phyloP scores from a whole-genome alignment of 2,329 filamentous ascomycete species.

The Phialophora macrospora region DNA sequence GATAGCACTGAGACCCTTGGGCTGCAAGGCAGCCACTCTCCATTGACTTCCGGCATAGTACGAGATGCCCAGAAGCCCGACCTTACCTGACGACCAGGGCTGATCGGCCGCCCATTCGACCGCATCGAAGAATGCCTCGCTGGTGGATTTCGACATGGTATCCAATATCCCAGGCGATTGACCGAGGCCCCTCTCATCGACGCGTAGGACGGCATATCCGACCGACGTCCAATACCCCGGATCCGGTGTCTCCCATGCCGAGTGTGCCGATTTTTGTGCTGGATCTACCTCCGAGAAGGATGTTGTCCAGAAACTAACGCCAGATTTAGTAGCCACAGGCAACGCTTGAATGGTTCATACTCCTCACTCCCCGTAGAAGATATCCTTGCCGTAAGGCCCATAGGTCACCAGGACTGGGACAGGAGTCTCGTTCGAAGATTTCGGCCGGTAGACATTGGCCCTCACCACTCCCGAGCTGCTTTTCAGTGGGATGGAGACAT shows the following conservation, averaged over 20 bases:
- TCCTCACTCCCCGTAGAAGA: slow-evolving; percentile 56
- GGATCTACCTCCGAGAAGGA: slow-evolving; percentile 21
- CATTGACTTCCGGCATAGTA: slow-evolving; percentile 62
- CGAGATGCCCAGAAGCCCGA: slow-evolving; percentile 57
- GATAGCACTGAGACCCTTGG: slow-evolving; percentile 57
- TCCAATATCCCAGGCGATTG: slow-evolving; percentile 59
- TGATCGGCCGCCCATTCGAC: slow-evolving; percentile 60
- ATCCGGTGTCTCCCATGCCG: slow-evolving; percentile 65
- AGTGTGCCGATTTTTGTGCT: slow-evolving; percentile 59
- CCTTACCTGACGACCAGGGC: slow-evolving; percentile 57
- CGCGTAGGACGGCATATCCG: slow-evolving; percentile 65
- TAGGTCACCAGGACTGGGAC: slow-evolving; percentile 71
- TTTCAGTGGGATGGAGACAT: slow-evolving; percentile 54
- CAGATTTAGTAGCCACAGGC: background rate
- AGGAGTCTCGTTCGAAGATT: slow-evolving; percentile 47
- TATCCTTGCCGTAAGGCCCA: slow-evolving; percentile 75
- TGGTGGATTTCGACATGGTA: slow-evolving; percentile 59
- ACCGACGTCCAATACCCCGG: slow-evolving; percentile 61
- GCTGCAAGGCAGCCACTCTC: slow-evolving; percentile 59
- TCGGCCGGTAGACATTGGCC: slow-evolving; percentile 58
- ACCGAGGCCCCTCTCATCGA: slow-evolving; percentile 45
- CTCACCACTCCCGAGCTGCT: slow-evolving; percentile 51
- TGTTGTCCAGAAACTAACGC: slow-evolving; percentile 13
- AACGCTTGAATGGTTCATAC: background rate
- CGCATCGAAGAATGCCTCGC: slow-evolving; percentile 58